A percentile compares a stretch with the other conserved stretches of the same genome.
These are phyloP conservation scores for Saturnispora halmiae DNA, from an alignment of 805 yeast species.

Conservation along the genomic window DNA sequence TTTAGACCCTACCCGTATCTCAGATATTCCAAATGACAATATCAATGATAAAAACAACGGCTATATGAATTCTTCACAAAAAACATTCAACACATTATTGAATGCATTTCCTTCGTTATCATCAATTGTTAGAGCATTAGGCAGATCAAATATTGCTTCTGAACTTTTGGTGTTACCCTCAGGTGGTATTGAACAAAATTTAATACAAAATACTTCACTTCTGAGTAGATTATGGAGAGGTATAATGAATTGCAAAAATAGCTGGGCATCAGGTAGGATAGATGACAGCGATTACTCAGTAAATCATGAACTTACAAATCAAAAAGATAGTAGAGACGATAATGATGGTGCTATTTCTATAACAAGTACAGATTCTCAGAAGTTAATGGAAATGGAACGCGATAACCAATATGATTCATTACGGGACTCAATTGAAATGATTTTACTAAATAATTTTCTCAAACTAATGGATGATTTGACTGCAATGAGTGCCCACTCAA, in stretches of 20 bases:
- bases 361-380: constrained; percentile 14
- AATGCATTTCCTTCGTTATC: constrained; percentile 9
- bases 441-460: constrained; percentile 44
- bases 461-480: constrained; percentile 78
- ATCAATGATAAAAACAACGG: constrained; percentile 14
- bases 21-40: constrained; percentile 12
- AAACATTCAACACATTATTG: neutral
- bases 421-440: constrained; percentile 23
- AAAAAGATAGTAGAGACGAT: constrained; percentile 14
- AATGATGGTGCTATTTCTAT: constrained; percentile 24
- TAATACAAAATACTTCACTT: constrained; percentile 19
- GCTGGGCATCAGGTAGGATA: constrained; percentile 11
- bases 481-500: constrained; percentile 70
- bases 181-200: constrained; percentile 16
- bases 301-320: constrained; percentile 7
- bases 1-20: neutral
- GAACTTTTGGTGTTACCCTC: constrained; percentile 24
- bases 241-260: constrained; percentile 22
- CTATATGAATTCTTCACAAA: neutral
- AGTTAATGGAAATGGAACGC: constrained; percentile 13
- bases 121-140: constrained; percentile 16
- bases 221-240: constrained; percentile 28
- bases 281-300: constrained; percentile 5
- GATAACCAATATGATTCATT: constrained; percentile 21
- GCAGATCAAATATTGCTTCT: constrained; percentile 24